Evolutionary conservation across 1,284 basidiomycete species (phyloP), one percentile per base, ranked within the genome.

Genomic region (Wallemia hederae): DNA sequence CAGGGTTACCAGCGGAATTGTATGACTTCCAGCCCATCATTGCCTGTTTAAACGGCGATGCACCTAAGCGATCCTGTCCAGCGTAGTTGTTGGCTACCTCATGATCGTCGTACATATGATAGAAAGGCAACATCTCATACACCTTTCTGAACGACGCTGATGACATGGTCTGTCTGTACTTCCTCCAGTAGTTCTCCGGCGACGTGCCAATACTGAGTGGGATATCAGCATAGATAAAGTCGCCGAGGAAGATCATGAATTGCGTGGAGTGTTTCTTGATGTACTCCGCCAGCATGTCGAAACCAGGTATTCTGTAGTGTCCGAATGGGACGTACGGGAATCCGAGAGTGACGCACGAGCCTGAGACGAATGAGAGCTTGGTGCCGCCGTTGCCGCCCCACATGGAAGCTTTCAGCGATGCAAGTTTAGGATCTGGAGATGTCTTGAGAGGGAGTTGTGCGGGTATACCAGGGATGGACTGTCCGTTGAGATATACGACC

Each of bases 21-120:
- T 49, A 49, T 17, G 39, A 14, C n/a, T 49, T 49, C 39, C 39
- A 49, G 3, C 14, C 39, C 14, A 49, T 49, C 39, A 49, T 49
- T n/a, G 39, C 39, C 19, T 49, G 14, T 49, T n/a, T 49, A n/a
- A 17, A 49, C 22, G 39, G 39, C 5, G 39, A 49, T 11, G n/a
- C 39, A 22, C 22, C n/a, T 11, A n/a, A n/a, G 39, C 22, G 11
- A 22, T 49, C 39, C 56, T 26, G 56, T 19, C 56, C 24, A 26
- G 56, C 56, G 25, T 58, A 28, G 25, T 26, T 58, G 56, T 27
- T 58, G 7, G 56, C 56, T 7, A 58, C 25, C 24, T 58, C 56
- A 58, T 58, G 56, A 58, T 58, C 56, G 25, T 58, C 56, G 25
- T 58, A 58, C 56, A 58, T 58, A n/a, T 58, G 56, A n/a, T 58